Conservation (phyloP, 495 filamentous ascomycete genomes). For the Xylaria palmicola region DNA sequence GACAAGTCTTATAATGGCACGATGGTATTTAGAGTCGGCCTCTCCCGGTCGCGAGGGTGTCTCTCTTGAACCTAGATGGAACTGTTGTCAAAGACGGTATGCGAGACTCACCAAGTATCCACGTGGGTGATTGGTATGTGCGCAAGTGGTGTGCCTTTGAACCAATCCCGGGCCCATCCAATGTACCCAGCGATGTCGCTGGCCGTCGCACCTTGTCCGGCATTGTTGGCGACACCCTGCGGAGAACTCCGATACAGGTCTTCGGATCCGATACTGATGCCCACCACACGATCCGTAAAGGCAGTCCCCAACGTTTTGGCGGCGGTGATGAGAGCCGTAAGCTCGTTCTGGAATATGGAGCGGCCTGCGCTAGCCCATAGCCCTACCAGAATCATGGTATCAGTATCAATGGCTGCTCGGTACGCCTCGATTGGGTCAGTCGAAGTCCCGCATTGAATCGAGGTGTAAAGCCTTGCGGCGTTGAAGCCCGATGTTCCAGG, state of each 20-base stretch:
- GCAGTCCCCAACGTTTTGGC: conserved; percentile 54
- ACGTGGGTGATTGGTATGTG: conserved; percentile 67
- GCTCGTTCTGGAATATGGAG: conserved; percentile 55
- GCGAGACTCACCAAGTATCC: conserved; percentile 65
- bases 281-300: conserved; percentile 62
- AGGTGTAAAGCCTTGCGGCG: conserved; percentile 52
- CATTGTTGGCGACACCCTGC: conserved; percentile 37
- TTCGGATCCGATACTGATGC: conserved; percentile 79
- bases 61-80: no score
- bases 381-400: conserved; percentile 64
- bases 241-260: conserved; percentile 71
- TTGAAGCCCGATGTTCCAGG: conserved; percentile 66
- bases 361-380: conserved; percentile 67
- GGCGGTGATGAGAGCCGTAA: conserved; percentile 61
- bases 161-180: conserved; percentile 51
- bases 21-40: neutral
- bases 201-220: conserved; percentile 52
- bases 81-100: neutral
- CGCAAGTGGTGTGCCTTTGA: conserved; percentile 54
- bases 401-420: conserved; percentile 64
- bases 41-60: neutral
- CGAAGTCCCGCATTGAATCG: conserved; percentile 36
- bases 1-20: neutral
- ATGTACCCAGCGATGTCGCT: conserved; percentile 59
- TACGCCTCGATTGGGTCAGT: conserved; percentile 59